phyloP scores from a whole-genome alignment of 1,284 basidiomycete genomes.

The Cronartium quercuum region DNA sequence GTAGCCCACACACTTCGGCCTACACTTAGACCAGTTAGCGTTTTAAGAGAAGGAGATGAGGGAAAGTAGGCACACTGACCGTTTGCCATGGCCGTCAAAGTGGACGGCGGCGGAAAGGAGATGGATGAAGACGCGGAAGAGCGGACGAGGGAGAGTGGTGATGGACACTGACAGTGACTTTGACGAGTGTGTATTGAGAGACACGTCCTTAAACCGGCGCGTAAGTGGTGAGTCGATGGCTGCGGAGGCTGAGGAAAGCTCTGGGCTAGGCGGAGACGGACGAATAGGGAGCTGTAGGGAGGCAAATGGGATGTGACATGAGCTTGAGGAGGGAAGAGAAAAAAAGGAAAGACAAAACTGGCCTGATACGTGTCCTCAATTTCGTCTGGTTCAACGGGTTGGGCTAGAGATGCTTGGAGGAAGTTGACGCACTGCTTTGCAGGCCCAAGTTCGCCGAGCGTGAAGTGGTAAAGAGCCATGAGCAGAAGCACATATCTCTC shows the following conservation, averaged over 20 bases:
- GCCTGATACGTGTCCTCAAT: neutral
- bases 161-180: neutral
- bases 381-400: neutral
- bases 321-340: neutral
- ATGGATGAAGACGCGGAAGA: constrained; percentile 6
- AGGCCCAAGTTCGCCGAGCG: neutral
- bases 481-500: neutral
- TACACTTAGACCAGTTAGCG: neutral
- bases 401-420: neutral
- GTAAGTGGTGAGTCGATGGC: neutral
- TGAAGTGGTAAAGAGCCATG: neutral
- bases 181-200: too few species aligned
- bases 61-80: neutral
- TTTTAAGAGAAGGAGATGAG: neutral
- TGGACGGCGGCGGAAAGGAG: constrained; percentile 13
- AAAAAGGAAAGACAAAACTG: too few species aligned
- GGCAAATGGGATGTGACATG: neutral
- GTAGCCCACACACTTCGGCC: constrained; percentile 16
- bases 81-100: constrained; percentile 28
- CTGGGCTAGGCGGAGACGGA: neutral
- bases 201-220: neutral
- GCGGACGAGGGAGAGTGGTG: neutral
- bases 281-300: neutral
- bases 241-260: neutral
- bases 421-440: constrained; percentile 12